Evolutionary conservation across 106 monocot genomes (phyloP).

Genomic region (Dioscorea alata): DNA sequence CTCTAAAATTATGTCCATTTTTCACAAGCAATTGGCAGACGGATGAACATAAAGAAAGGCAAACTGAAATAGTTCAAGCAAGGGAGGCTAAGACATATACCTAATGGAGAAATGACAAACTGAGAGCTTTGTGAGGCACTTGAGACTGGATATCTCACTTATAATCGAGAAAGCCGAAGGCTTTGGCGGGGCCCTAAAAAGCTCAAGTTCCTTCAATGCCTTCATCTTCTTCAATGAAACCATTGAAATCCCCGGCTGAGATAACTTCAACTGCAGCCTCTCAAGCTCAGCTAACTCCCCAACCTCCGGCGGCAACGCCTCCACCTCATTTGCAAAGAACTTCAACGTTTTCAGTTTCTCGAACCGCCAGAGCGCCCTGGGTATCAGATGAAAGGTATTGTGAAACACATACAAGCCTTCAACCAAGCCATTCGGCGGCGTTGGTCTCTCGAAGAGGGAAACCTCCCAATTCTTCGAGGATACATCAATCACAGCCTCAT

Average conservation of each 20-base stretch:
- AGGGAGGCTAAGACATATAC: constrained; percentile 10
- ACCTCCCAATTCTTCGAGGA: constrained; percentile 42
- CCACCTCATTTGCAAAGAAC: constrained; percentile 59
- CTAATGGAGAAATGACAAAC: constrained; percentile 79
- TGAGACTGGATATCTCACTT: constrained; percentile 37
- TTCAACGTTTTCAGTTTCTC: constrained; percentile 48
- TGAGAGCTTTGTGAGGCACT: constrained; percentile 66
- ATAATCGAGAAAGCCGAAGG: constrained; percentile 34
- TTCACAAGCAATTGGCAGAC: too few relatives aligned
- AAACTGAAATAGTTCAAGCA: too few relatives aligned
- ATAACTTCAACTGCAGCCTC: constrained; percentile 51
- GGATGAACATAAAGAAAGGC: too few relatives aligned
- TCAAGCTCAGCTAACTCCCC: constrained; percentile 43
- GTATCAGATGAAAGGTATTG: constrained; percentile 53
- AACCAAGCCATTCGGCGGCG: not conserved
- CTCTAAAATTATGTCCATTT: too few relatives aligned
- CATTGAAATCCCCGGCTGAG: constrained; percentile 29
- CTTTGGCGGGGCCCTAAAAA: constrained; percentile 47
- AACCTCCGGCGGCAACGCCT: constrained; percentile 48
- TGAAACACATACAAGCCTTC: constrained; percentile 45
- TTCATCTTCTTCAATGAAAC: constrained; percentile 33
- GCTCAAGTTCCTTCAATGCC: constrained; percentile 58
- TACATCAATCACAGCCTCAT: constrained; percentile 34
- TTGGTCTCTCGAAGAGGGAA: constrained; percentile 15
- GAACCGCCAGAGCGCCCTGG: constrained; percentile 30